phyloP scores from a whole-genome alignment of 2,329 filamentous ascomycete species.

The Sarocladiaceae sp. region DNA sequence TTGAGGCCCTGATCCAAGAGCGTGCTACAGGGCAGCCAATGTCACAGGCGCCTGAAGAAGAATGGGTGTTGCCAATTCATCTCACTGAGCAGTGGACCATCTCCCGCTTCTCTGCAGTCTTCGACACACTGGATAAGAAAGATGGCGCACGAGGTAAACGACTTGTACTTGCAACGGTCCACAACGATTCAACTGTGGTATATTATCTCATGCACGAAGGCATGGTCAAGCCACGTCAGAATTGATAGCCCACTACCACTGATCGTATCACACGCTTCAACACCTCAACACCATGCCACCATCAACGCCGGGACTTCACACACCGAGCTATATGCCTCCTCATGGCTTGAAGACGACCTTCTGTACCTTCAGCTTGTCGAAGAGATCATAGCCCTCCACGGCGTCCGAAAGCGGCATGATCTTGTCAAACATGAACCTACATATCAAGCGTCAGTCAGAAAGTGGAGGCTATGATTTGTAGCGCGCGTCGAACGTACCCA shows the following conservation, averaged over 20 bases:
- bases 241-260: constrained; percentile 36
- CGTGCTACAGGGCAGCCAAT: constrained; percentile 39
- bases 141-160: background rate
- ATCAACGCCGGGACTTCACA: background rate
- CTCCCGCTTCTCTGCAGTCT: constrained; percentile 58
- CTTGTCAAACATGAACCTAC: constrained; percentile 70
- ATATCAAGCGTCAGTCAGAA: constrained; percentile 9
- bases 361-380: constrained; percentile 66
- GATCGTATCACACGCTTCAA: background rate
- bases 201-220: constrained; percentile 84
- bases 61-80: constrained; percentile 74
- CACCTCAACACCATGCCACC: no score
- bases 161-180: constrained; percentile 65
- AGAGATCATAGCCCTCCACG: constrained; percentile 62
- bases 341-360: constrained; percentile 63
- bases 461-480: background rate
- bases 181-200: constrained; percentile 75
- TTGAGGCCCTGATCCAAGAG: constrained; percentile 60
- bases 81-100: constrained; percentile 68
- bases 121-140: constrained; percentile 44
- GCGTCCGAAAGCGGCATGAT: constrained; percentile 65
- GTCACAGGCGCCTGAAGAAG: constrained; percentile 48
- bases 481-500: constrained; percentile 41
- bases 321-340: background rate
- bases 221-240: constrained; percentile 80